These are phyloP conservation scores for Pestalotiopsis fici DNA, from an alignment of 2,329 filamentous ascomycete genomes.

Conservation along the genomic window DNA sequence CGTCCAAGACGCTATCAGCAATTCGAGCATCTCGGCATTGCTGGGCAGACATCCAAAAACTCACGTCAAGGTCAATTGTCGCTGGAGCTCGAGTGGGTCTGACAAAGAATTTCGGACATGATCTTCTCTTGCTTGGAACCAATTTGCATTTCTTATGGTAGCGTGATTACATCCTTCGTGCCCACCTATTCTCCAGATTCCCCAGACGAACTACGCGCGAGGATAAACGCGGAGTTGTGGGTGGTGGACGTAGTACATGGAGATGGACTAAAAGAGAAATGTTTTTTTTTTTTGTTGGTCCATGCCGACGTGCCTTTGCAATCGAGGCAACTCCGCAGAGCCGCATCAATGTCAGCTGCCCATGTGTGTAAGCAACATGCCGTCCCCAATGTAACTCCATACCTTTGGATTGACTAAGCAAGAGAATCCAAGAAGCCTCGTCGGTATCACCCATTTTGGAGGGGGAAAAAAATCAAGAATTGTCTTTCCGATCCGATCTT, in stretches of 20 bases:
- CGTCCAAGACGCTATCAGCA: not conserved
- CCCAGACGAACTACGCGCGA: not conserved
- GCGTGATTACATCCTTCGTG: not conserved
- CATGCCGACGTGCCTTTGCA: not conserved
- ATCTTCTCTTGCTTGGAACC: not conserved
- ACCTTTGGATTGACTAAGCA: not conserved
- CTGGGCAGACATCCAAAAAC: not conserved
- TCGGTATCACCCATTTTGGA: not conserved
- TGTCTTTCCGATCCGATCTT: not conserved
- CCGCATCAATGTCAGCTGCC: not conserved
- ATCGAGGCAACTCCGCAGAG: not conserved
- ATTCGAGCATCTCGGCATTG: not conserved
- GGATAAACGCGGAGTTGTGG: not conserved
- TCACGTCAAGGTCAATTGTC: not conserved
- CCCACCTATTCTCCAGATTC: not conserved
- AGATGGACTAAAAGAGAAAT: too few relatives aligned
- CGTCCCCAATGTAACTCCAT: not conserved
- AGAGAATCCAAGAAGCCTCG: not conserved
- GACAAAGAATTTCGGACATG: not conserved
- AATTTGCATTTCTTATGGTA: not conserved
- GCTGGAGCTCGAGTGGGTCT: not conserved
- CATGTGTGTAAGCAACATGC: too few relatives aligned
- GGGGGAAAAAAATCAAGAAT: not conserved
- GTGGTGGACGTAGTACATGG: too few relatives aligned
- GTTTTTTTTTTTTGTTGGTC: not conserved